A percentile compares a stretch with the other conserved stretches of the same genome.
Evolutionary conservation across 2,329 filamentous ascomycete species (phyloP).

Genomic region (Aspergillus sclerotialis): DNA sequence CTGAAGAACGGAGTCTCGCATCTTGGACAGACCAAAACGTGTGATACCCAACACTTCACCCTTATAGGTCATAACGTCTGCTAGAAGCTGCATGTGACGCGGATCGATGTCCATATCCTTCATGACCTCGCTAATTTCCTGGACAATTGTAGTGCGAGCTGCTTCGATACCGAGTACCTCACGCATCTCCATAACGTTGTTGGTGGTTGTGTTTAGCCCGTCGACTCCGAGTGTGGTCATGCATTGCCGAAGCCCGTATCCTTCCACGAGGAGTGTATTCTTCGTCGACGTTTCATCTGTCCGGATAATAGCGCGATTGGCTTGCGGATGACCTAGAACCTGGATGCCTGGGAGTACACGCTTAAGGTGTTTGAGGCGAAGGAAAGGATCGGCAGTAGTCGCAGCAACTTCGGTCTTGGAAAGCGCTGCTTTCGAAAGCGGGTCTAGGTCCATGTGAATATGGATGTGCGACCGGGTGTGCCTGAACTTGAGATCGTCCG

Average conservation of each 20-base stretch:
- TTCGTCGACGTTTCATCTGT: conserved; percentile 63
- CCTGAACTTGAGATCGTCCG: conserved; percentile 57
- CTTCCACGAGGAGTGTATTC: conserved; percentile 78
- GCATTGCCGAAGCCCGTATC: conserved; percentile 80
- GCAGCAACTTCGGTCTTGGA: conserved; percentile 37
- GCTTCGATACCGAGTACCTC: conserved; percentile 93
- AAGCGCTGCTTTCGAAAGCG: conserved; percentile 25
- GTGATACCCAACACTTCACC: conserved; percentile 95
- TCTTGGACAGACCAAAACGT: conserved; percentile 91
- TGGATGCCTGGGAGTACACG: conserved; percentile 74
- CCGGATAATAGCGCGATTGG: conserved; percentile 80
- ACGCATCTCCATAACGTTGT: conserved; percentile 83
- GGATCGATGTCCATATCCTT: conserved; percentile 91
- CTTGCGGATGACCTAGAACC: conserved; percentile 83
- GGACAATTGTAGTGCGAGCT: conserved; percentile 78
- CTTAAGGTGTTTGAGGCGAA: conserved; percentile 75
- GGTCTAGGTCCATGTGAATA: conserved; percentile 56
- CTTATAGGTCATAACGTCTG: conserved; percentile 99
- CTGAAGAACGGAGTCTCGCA: conserved; percentile 89
- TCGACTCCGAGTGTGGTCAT: conserved; percentile 92
- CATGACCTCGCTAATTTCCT: conserved; percentile 87
- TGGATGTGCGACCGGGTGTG: conserved; percentile 53
- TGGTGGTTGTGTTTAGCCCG: conserved; percentile 66
- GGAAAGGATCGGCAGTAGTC: conserved; percentile 38
- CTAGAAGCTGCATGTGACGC: conserved; percentile 93